Percentiles rank a stretch among this genome's conserved stretches.
Evolutionary conservation across 2,329 filamentous ascomycete species (phyloP).

Genomic region (Macrophomina phaseolina): DNA sequence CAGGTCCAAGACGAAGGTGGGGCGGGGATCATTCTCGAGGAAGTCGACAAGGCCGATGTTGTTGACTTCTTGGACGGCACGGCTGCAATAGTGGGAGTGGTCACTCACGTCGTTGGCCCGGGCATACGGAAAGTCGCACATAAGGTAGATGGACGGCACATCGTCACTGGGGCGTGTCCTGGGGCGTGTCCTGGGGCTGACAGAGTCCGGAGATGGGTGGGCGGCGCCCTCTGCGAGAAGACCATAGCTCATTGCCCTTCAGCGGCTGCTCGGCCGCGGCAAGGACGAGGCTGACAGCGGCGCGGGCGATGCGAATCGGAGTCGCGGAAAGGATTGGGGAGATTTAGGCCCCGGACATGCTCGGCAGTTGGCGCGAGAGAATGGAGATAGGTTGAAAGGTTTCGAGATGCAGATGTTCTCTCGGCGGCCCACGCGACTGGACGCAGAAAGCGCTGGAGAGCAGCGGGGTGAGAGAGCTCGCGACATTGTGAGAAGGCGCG

Average conservation of each 20-base stretch:
- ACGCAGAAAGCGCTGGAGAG: neutral
- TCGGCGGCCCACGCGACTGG: neutral
- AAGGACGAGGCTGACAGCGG: neutral
- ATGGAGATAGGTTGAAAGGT: neutral
- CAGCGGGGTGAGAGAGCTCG: neutral
- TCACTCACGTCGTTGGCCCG: neutral
- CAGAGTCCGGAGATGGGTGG: neutral
- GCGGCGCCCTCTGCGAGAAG: slow-evolving; percentile 3
- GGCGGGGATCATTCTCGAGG: slow-evolving; percentile 36
- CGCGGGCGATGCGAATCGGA: neutral
- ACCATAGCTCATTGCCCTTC: slow-evolving; percentile 22
- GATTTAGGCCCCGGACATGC: neutral
- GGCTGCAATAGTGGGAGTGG: neutral
- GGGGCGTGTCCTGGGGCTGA: neutral
- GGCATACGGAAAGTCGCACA: neutral
- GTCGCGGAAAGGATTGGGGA: neutral
- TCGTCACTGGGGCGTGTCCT: neutral
- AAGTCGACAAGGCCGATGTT: slow-evolving; percentile 33
- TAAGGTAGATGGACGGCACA: slow-evolving; percentile 7
- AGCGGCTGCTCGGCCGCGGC: neutral
- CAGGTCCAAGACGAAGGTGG: slow-evolving; percentile 35
- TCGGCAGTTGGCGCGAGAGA: neutral
- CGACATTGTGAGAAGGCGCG: slow-evolving; percentile 8
- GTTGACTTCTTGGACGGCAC: slow-evolving; percentile 19
- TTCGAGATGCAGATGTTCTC: neutral